Percentiles rank a stretch among this genome's conserved stretches.
phyloP scores from a whole-genome alignment of 345 rosid genomes.

The Geranium rotundifolium region DNA sequence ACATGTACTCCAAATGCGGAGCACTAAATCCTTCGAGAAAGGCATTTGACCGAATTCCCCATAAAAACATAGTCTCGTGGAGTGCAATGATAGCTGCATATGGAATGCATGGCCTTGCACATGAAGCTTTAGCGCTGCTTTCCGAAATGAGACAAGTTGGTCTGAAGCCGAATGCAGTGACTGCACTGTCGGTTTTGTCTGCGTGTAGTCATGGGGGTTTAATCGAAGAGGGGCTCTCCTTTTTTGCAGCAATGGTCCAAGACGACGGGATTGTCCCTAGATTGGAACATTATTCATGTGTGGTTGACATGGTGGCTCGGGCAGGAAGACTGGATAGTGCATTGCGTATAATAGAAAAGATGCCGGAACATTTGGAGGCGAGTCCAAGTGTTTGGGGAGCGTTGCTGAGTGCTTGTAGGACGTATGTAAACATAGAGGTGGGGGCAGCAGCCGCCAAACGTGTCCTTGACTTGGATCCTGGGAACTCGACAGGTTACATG shows the following conservation, averaged over 20 bases:
- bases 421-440: conserved; percentile 21
- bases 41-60: conserved; percentile 35
- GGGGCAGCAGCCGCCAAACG: conserved; percentile 27
- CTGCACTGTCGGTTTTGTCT: conserved; percentile 48
- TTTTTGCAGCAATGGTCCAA: conserved; percentile 46
- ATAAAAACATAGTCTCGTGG: conserved; percentile 49
- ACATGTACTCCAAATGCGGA: conserved; percentile 62
- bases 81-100: conserved; percentile 62
- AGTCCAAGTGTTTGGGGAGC: conserved; percentile 64
- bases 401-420: conserved; percentile 49
- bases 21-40: conserved; percentile 35
- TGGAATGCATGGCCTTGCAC: conserved; percentile 51
- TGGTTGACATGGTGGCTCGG: conserved; percentile 60
- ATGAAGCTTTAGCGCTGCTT: conserved; percentile 38
- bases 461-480: conserved; percentile 50
- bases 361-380: conserved; percentile 23
- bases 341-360: conserved; percentile 30
- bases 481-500: conserved; percentile 43
- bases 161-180: conserved; percentile 37
- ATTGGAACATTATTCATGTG: conserved; percentile 53
- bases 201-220: conserved; percentile 75
- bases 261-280: conserved; percentile 24
- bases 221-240: conserved; percentile 40
- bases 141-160: conserved; percentile 43
- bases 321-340: conserved; percentile 50